phyloP scores from a whole-genome alignment of 1,139 yeast genomes.

The Yamadazyma diddensiae region DNA sequence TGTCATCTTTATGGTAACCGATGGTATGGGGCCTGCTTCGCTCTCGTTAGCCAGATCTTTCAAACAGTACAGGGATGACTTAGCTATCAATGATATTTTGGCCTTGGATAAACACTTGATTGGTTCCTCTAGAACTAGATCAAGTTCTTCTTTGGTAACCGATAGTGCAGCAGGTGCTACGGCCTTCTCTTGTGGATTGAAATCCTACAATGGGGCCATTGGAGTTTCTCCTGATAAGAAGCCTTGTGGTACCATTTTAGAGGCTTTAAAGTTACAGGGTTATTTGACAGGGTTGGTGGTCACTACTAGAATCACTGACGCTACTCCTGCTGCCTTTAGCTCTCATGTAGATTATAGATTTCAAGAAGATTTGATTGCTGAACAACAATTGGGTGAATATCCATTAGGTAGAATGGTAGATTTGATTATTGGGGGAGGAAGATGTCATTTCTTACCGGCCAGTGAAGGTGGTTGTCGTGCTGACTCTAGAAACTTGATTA shows the following conservation, averaged over 20 bases:
- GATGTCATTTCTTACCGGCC: slow-evolving; percentile 65
- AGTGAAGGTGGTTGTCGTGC: slow-evolving; percentile 58
- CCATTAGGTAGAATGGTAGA: slow-evolving; percentile 79
- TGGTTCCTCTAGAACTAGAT: slow-evolving; percentile 78
- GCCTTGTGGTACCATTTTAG: slow-evolving; percentile 83
- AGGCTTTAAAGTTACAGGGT: slow-evolving; percentile 77
- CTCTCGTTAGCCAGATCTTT: slow-evolving; percentile 70
- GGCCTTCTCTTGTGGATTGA: slow-evolving; percentile 76
- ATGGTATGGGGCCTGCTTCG: slow-evolving; percentile 90
- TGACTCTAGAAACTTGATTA: slow-evolving; percentile 62
- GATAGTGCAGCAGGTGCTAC: slow-evolving; percentile 97
- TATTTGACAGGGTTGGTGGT: slow-evolving; percentile 83
- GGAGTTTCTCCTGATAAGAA: slow-evolving; percentile 59
- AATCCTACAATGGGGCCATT: slow-evolving; percentile 84
- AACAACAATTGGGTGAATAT: slow-evolving; percentile 76
- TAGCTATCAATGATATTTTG: slow-evolving; percentile 52
- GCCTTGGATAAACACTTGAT: slow-evolving; percentile 63
- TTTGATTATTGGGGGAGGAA: slow-evolving; percentile 85
- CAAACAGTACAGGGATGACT: slow-evolving; percentile 53
- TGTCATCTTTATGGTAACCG: slow-evolving; percentile 80
- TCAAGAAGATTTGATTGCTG: slow-evolving; percentile 81
- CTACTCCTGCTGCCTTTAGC: slow-evolving; percentile 87
- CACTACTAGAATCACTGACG: slow-evolving; percentile 69
- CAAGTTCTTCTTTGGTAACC: slow-evolving; percentile 68
- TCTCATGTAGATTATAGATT: slow-evolving; percentile 70